phyloP scores from a whole-genome alignment of 202 grass and related monocot genomes.

The Brachypodium distachyon region DNA sequence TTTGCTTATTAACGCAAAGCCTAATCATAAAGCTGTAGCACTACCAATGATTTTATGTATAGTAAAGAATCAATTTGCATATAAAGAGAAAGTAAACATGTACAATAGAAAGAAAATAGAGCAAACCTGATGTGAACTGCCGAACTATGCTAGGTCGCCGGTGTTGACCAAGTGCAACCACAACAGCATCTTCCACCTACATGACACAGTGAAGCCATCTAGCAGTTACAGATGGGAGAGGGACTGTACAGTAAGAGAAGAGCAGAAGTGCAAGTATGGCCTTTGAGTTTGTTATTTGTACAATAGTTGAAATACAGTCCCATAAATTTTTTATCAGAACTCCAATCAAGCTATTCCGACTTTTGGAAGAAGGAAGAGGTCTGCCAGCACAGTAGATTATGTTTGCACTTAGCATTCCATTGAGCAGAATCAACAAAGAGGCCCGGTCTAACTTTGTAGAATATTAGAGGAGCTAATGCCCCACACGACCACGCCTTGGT shows the following conservation, averaged over 20 bases:
- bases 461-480: neutral
- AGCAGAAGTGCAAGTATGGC: neutral
- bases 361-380: neutral
- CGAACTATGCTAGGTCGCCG: conserved; percentile 73
- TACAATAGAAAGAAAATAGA: neutral
- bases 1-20: neutral
- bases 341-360: neutral
- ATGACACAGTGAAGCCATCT: conserved; percentile 13
- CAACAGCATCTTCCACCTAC: conserved; percentile 97
- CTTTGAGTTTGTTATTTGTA: neutral
- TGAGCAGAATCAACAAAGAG: neutral
- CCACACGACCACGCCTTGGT: neutral
- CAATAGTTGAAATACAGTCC: neutral
- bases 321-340: neutral
- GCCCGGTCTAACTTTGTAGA: neutral
- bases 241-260: conserved; percentile 3
- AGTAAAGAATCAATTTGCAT: neutral
- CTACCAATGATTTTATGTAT: neutral
- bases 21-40: neutral
- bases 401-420: neutral
- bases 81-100: conserved; percentile 5
- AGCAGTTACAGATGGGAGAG: conserved; percentile 8
- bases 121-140: conserved; percentile 90
- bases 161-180: conserved; percentile 87
- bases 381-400: neutral